Evolutionary conservation across 305 asterid species (phyloP).

Genomic region (Caryopteris hybrid): DNA sequence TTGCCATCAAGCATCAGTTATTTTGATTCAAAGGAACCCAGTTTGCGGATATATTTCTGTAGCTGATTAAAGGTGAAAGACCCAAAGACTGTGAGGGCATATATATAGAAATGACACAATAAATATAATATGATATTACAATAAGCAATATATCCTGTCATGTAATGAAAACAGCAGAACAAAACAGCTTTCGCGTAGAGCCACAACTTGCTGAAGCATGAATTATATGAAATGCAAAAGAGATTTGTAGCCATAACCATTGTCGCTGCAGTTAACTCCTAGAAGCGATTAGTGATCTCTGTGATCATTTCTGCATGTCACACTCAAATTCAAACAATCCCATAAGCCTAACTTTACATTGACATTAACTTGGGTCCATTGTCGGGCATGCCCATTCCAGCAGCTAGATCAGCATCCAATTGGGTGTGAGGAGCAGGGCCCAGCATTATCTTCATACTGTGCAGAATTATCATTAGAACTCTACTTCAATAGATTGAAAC

Average conservation of each 20-base stretch:
- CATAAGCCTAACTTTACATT: conserved; percentile 27
- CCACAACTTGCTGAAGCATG: background rate
- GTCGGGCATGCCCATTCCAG: conserved; percentile 95
- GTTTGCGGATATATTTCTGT: too few species aligned
- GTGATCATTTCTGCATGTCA: background rate
- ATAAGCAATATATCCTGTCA: too few species aligned
- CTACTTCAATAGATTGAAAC: background rate
- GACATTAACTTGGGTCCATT: conserved; percentile 92
- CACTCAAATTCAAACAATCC: background rate
- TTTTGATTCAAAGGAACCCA: too few species aligned
- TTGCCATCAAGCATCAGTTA: too few species aligned
- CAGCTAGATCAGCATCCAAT: conserved; percentile 83
- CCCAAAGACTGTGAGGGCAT: too few species aligned
- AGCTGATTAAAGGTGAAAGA: too few species aligned
- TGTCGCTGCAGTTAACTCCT: background rate
- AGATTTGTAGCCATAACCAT: background rate
- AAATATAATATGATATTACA: too few species aligned
- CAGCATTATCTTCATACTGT: conserved; percentile 65
- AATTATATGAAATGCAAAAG: background rate
- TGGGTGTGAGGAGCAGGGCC: conserved; percentile 91
- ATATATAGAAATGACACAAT: too few species aligned
- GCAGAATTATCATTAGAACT: conserved; percentile 14
- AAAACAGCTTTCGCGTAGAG: background rate
- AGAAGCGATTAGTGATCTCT: background rate
- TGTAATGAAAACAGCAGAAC: background rate